Percentiles rank a stretch among this genome's conserved stretches.
phyloP scores from a whole-genome alignment of 202 grass and related monocot species.

The Cymbopogon flexuosus region DNA sequence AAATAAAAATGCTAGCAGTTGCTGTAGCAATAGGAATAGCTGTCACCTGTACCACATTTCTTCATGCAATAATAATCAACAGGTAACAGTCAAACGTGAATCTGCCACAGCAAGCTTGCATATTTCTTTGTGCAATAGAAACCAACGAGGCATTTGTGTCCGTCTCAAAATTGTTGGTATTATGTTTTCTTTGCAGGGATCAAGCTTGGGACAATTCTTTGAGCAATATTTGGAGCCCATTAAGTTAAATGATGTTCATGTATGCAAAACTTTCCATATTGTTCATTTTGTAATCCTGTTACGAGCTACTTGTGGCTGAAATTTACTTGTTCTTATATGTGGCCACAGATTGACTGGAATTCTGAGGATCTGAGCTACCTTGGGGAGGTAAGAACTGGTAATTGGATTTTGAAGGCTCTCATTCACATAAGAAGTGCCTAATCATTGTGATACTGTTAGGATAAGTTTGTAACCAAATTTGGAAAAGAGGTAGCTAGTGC shows the following conservation, averaged over 20 bases:
- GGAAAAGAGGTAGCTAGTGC: slow-evolving; percentile 66
- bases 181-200: slow-evolving; percentile 59
- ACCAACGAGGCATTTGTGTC: neutral
- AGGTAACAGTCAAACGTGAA: neutral
- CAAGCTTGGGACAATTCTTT: slow-evolving; percentile 96
- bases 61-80: neutral
- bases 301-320: slow-evolving; percentile 9
- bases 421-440: slow-evolving; percentile 18
- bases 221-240: slow-evolving; percentile 81
- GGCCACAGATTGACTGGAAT: slow-evolving; percentile 81
- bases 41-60: neutral
- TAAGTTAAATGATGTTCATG: slow-evolving; percentile 88
- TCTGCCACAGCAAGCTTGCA: neutral
- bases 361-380: slow-evolving; percentile 78
- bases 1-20: neutral
- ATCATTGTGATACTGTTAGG: slow-evolving; percentile 42
- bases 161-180: slow-evolving; percentile 15
- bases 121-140: neutral
- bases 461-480: slow-evolving; percentile 62
- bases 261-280: slow-evolving; percentile 28
- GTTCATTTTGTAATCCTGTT: slow-evolving; percentile 14
- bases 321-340: slow-evolving; percentile 24
- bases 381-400: slow-evolving; percentile 53
- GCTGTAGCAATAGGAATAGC: neutral
- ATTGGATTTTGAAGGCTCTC: slow-evolving; percentile 17